Conservation (phyloP, 176 grass and related monocot genomes). For the Alloteropsis semialata region DNA sequence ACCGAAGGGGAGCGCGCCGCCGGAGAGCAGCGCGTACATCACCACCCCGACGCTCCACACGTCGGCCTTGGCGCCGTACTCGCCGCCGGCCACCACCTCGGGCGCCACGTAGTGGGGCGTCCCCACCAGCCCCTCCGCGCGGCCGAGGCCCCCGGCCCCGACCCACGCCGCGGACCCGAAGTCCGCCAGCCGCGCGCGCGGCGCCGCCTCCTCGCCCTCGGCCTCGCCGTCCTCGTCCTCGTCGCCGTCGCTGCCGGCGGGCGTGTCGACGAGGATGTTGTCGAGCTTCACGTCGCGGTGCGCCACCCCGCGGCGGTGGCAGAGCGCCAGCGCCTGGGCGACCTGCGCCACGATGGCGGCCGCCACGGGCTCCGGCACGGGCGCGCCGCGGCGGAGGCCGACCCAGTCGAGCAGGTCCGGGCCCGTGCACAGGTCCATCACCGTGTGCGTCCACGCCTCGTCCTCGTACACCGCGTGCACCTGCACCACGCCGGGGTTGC, state of each 20-base stretch:
- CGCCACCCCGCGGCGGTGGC: constrained; percentile 66
- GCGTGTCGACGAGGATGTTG: constrained; percentile 64
- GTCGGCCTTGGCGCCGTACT: constrained; percentile 82
- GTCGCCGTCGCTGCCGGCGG: background rate
- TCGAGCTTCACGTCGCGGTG: constrained; percentile 87
- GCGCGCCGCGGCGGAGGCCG: constrained; percentile 48
- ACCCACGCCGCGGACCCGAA: constrained; percentile 80
- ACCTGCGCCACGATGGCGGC: constrained; percentile 50
- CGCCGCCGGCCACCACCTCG: constrained; percentile 60
- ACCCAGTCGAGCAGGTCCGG: constrained; percentile 78
- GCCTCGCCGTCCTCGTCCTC: background rate
- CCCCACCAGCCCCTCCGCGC: constrained; percentile 63
- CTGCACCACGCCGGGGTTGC: constrained; percentile 78
- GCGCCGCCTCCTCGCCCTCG: background rate
- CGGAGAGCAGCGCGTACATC: constrained; percentile 76
- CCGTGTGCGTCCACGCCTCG: constrained; percentile 53
- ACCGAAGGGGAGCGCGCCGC: constrained; percentile 72
- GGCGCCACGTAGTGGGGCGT: constrained; percentile 84
- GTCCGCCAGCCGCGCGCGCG: constrained; percentile 58
- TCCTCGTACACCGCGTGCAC: constrained; percentile 76
- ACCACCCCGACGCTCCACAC: constrained; percentile 90
- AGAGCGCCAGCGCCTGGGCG: constrained; percentile 49
- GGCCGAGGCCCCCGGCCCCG: constrained; percentile 28
- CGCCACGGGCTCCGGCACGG: constrained; percentile 55
- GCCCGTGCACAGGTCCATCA: constrained; percentile 77